Evolutionary conservation across 2,329 filamentous ascomycete genomes (phyloP).

Genomic region (Chalara sp.): DNA sequence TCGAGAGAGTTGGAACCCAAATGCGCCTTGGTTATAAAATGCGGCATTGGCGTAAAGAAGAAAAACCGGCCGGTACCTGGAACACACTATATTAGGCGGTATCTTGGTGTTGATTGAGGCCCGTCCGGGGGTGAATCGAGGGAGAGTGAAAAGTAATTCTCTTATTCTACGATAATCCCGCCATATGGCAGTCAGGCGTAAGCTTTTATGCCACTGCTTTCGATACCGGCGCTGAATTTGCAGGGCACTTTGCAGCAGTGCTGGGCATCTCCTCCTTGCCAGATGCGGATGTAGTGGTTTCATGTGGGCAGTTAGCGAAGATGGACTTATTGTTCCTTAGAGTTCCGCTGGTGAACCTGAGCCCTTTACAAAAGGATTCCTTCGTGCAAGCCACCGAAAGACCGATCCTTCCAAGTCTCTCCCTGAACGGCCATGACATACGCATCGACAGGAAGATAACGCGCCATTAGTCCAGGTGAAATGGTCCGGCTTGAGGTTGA

Average conservation of each 20-base stretch:
- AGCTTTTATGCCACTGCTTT: constrained; percentile 2
- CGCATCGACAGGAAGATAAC: constrained; percentile 7
- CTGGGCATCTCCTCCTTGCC: constrained; percentile 2
- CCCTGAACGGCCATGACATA: constrained; percentile 8
- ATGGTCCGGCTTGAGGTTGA: constrained; percentile 1
- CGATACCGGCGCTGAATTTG: constrained; percentile 2
- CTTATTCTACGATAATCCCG: neutral
- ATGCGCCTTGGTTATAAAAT: constrained; percentile 3
- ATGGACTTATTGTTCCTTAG: constrained; percentile 1
- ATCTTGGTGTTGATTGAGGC: neutral
- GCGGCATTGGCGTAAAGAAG: constrained; percentile 7
- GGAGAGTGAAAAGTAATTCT: neutral
- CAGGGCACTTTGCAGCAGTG: constrained; percentile 5
- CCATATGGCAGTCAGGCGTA: constrained; percentile 1
- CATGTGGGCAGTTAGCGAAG: neutral
- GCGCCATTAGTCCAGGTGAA: constrained; percentile 2
- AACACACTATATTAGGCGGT: constrained; percentile 3
- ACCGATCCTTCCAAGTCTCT: constrained; percentile 1
- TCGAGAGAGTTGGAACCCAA: constrained; percentile 7
- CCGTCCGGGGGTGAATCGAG: neutral
- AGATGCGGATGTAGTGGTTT: constrained; percentile 7
- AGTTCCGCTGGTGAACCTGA: constrained; percentile 1
- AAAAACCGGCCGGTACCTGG: constrained; percentile 1
- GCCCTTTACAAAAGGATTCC: constrained; percentile 5
- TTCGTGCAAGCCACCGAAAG: constrained; percentile 7